Base-by-base conservation (phyloP, 352 stramenopile genomes). In the Elongisporangium senticosum region DNA sequence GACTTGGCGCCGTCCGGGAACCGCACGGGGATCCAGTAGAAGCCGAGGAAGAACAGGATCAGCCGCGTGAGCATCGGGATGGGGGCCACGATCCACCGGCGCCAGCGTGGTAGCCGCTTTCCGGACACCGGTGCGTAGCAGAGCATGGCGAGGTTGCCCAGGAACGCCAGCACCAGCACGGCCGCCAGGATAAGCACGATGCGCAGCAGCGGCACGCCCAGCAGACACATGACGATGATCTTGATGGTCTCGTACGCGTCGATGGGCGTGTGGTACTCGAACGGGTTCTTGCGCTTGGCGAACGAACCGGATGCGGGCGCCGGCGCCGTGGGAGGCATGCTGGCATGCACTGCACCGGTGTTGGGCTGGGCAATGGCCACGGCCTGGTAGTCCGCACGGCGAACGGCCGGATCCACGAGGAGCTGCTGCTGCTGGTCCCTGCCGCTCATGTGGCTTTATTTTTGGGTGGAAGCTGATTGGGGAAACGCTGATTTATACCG, bases 11-110 rank as follows among this genome's bases (percentile, higher is more conserved):
- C 48, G 4, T 2, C 19, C 14, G 75, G 75, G 40, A 72, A 65
- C 37, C 64, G 78, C 20, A 87, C 68, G 0, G 75, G 62, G 50
- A 90, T 72, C 72, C 75, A 90, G 68, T 90, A 81, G 65, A 83
- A 90, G 4, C 80, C 80, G 17, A 87, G 62, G 7, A 86, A 58
- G 54, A 90, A 76, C 57, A 90, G 72, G 6, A 81, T 51, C 7
- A 64, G 54, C n/a, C 76, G 76, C 8, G 81, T 62, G 39, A 88
- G 51, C 28, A 74, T 69, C 10, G 74, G 74, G 4, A 81, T 65
- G 0, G 71, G 67, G 19, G 72, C 61, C 0, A 76, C 55, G 26
- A 79, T 50, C 47, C 50, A 59, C 11, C 67, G 74, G 39, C 80
- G 74, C 80, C 80, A 88, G 0, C 8, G 49, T 0, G 80, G 67